A percentile compares a stretch with the other conserved stretches of the same genome.
Evolutionary conservation across 1,284 basidiomycete genomes (phyloP).

Genomic region (Apiotrichum sp.): DNA sequence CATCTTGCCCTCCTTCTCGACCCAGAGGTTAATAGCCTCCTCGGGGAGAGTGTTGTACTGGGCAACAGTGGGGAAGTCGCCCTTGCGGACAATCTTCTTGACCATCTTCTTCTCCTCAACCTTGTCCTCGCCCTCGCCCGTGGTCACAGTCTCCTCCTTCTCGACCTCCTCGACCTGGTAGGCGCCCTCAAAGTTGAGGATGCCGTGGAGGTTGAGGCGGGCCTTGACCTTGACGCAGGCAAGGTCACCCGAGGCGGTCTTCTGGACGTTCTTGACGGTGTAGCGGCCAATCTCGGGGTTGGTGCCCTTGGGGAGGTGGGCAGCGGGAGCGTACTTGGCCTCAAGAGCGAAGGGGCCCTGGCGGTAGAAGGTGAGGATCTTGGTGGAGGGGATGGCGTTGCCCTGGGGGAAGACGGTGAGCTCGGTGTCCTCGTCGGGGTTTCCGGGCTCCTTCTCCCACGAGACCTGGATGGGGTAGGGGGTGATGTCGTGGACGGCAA

Average conservation of each 20-base stretch:
- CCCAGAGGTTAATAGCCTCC: slow-evolving; percentile 57
- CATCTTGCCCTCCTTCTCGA: slow-evolving; percentile 80
- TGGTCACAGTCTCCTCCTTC: slow-evolving; percentile 60
- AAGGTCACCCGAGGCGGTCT: slow-evolving; percentile 62
- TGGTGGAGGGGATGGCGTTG: slow-evolving; percentile 81
- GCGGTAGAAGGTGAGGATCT: slow-evolving; percentile 90
- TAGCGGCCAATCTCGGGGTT: slow-evolving; percentile 77
- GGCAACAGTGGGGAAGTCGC: slow-evolving; percentile 65
- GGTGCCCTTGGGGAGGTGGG: slow-evolving; percentile 63
- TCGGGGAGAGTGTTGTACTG: slow-evolving; percentile 61
- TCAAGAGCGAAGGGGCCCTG: slow-evolving; percentile 78
- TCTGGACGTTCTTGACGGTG: slow-evolving; percentile 68
- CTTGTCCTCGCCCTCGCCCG: slow-evolving; percentile 50
- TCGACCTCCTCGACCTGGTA: slow-evolving; percentile 68
- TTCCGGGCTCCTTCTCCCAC: slow-evolving; percentile 68
- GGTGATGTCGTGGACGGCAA: slow-evolving; percentile 74
- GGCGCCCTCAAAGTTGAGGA: slow-evolving; percentile 75
- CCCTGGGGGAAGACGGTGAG: slow-evolving; percentile 76
- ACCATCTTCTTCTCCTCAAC: slow-evolving; percentile 63
- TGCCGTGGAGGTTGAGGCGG: slow-evolving; percentile 73
- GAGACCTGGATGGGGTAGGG: slow-evolving; percentile 79
- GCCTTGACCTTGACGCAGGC: slow-evolving; percentile 83
- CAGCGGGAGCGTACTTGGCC: slow-evolving; percentile 68
- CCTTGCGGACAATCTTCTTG: slow-evolving; percentile 71
- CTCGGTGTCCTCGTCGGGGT: slow-evolving; percentile 80